These are phyloP conservation scores for Deinandra increscens DNA, from an alignment of 129 eudicot genomes.

Conservation along the genomic window DNA sequence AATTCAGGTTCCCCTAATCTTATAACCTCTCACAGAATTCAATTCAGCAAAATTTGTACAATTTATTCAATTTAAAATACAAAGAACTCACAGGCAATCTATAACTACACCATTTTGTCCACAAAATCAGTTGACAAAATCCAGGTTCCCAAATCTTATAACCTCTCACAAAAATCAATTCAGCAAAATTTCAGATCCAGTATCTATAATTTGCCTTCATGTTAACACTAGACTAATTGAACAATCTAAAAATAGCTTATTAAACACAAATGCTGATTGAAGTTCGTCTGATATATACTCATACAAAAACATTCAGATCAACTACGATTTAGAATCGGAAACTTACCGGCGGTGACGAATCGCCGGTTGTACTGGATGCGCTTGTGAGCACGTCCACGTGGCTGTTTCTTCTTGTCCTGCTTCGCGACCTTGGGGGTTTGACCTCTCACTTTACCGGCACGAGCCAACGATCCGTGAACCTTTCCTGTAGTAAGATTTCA, in stretches of 20 bases:
- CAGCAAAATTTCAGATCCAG: neutral
- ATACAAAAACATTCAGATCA: too few species aligned
- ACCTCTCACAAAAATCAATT: neutral
- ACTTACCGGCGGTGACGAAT: constrained; percentile 58
- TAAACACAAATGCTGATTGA: too few species aligned
- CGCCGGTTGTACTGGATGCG: constrained; percentile 64
- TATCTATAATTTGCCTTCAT: neutral
- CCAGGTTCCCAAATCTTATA: neutral
- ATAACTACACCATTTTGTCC: too few species aligned
- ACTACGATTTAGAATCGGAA: neutral
- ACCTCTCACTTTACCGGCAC: constrained; percentile 64
- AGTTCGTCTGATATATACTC: too few species aligned
- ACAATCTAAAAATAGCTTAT: neutral
- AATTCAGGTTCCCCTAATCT: too few species aligned
- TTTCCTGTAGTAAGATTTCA: constrained; percentile 34
- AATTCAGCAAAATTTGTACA: too few species aligned
- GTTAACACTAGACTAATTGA: neutral
- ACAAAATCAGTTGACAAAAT: too few species aligned
- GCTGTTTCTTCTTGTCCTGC: constrained; percentile 69
- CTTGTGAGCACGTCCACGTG: constrained; percentile 64
- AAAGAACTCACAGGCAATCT: too few species aligned
- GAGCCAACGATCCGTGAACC: constrained; percentile 62
- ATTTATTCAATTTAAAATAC: too few species aligned
- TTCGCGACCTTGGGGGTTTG: constrained; percentile 66
- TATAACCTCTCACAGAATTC: too few species aligned